Percentiles rank a stretch among this genome's conserved stretches.
These are phyloP conservation scores for Scutellaria barbata DNA, from an alignment of 257 asterid genomes.

Conservation along the genomic window DNA sequence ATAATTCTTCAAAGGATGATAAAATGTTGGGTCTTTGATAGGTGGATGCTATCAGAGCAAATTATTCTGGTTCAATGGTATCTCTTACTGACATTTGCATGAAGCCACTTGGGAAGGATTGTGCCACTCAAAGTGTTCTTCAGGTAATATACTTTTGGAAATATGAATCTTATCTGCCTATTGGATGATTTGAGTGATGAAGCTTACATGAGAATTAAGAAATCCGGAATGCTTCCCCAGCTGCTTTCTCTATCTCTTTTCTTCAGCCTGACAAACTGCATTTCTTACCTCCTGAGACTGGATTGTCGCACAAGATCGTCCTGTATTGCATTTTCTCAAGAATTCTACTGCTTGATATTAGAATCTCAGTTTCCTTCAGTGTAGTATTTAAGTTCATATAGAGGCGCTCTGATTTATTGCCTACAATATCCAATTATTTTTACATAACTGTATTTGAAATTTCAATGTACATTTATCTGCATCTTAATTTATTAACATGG, in stretches of 20 bases:
- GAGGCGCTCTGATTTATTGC: no score
- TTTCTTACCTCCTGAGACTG: no score
- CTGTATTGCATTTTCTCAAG: no score
- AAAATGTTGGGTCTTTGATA: constrained; percentile 40
- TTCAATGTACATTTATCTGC: background rate
- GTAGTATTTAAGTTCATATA: no score
- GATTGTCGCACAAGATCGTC: no score
- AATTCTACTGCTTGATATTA: no score
- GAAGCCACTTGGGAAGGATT: constrained; percentile 97
- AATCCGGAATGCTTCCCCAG: background rate
- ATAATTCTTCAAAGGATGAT: constrained; percentile 11
- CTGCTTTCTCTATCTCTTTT: no score
- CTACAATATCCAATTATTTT: no score
- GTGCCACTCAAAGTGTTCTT: constrained; percentile 97
- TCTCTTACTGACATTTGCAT: constrained; percentile 91
- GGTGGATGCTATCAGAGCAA: constrained; percentile 93
- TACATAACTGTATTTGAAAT: no score
- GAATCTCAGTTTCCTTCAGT: no score
- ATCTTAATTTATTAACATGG: background rate
- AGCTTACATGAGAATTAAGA: background rate
- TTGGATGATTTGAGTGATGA: background rate
- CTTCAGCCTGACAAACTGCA: no score
- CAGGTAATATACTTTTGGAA: constrained; percentile 57
- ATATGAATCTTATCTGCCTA: background rate
- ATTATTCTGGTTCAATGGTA: constrained; percentile 81